A percentile compares a stretch with the other conserved stretches of the same genome.
Evolutionary conservation across 345 rosid genomes (phyloP).

Genomic region (Aquilaria yunnanensis): DNA sequence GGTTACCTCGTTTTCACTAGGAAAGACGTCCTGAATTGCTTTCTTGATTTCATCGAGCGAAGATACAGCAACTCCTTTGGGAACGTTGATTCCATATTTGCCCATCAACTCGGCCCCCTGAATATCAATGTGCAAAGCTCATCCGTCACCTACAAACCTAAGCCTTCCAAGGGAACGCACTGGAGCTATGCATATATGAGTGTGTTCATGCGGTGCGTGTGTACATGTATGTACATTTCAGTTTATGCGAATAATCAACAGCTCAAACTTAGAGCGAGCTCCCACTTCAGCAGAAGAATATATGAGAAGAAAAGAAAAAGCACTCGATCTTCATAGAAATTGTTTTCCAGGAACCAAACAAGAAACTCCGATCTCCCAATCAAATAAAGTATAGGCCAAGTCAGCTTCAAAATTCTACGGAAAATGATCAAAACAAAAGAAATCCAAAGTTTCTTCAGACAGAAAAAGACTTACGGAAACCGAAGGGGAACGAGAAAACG

Average conservation of each 20-base stretch:
- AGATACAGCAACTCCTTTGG: conserved; percentile 79
- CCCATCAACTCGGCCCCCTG: conserved; percentile 97
- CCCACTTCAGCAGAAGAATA: no score
- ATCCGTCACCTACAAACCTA: background rate
- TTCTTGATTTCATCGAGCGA: conserved; percentile 59
- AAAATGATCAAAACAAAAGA: background rate
- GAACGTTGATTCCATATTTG: conserved; percentile 87
- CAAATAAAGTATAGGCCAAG: background rate
- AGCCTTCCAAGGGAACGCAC: no score
- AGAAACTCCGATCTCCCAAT: background rate
- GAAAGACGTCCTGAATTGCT: conserved; percentile 54
- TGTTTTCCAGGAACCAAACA: conserved; percentile 3
- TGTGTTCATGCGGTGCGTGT: background rate
- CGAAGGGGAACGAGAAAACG: conserved; percentile 6
- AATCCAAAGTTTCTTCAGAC: background rate
- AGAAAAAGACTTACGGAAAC: background rate
- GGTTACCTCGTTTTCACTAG: conserved; percentile 69
- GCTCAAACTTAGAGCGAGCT: no score
- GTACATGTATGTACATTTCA: conserved; percentile 4
- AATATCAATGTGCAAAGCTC: conserved; percentile 1
- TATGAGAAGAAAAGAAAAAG: background rate
- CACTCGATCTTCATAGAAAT: background rate
- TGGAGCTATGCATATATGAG: no score
- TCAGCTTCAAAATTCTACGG: background rate
- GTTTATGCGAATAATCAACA: no score